Conservation (phyloP, 2,329 filamentous ascomycete genomes). For the Mycosphaerelloides madeirae region DNA sequence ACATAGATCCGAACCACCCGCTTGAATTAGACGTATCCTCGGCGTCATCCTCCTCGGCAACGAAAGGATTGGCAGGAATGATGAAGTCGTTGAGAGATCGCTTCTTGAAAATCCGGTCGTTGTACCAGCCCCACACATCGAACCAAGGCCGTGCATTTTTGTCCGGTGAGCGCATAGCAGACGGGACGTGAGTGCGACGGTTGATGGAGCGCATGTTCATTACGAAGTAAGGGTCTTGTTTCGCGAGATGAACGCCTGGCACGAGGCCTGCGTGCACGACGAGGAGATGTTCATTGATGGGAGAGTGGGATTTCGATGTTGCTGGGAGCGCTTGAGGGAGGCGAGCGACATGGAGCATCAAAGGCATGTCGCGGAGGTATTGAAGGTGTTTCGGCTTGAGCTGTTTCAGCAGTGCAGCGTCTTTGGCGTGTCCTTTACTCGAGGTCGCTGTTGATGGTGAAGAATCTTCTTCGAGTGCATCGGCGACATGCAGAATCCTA, state of each 20-base stretch:
- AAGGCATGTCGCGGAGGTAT: constrained; percentile 32
- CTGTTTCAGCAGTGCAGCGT: constrained; percentile 24
- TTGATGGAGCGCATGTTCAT: constrained; percentile 91
- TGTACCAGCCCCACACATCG: constrained; percentile 33
- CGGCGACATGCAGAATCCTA: constrained; percentile 58
- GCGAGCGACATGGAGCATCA: constrained; percentile 34
- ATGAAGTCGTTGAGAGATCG: background rate
- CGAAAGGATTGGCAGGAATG: constrained; percentile 9
- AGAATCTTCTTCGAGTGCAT: constrained; percentile 7
- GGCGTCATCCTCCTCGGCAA: constrained; percentile 5
- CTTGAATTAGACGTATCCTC: background rate
- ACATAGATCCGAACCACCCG: constrained; percentile 10
- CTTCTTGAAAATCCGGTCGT: constrained; percentile 24
- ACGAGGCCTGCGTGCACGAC: constrained; percentile 85
- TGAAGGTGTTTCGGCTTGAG: constrained; percentile 29
- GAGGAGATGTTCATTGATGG: constrained; percentile 56
- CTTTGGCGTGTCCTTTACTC: constrained; percentile 25
- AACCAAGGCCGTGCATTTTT: constrained; percentile 27
- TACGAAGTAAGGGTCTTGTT: constrained; percentile 71
- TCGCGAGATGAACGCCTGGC: constrained; percentile 64
- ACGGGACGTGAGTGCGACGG: constrained; percentile 56
- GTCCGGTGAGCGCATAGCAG: constrained; percentile 31
- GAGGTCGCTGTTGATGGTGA: constrained; percentile 5
- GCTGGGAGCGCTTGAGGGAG: constrained; percentile 23
- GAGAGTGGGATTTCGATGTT: constrained; percentile 44